Conservation (phyloP, 108 stramenopile species). For the Craspedostauros australis region DNA sequence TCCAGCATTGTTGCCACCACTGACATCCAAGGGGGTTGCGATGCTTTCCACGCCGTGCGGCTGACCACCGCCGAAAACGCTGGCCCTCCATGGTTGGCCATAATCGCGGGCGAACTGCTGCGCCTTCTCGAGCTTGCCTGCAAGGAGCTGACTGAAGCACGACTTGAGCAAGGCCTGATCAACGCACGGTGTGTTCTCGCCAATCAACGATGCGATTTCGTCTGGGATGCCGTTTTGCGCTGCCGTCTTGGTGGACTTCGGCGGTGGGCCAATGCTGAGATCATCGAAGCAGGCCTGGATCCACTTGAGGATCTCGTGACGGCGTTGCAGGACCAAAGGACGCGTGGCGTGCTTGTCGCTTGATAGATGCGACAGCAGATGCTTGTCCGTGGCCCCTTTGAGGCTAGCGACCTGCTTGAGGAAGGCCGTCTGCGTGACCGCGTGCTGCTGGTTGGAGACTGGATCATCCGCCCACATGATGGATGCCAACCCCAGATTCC, state of each 20-base stretch:
- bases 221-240: too few species aligned
- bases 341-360: neutral
- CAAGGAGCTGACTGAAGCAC: conserved; percentile 43
- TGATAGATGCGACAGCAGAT: conserved; percentile 28
- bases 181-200: conserved; percentile 8
- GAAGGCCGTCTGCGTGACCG: neutral
- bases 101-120: conserved; percentile 32
- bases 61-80: conserved; percentile 52
- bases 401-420: conserved; percentile 13
- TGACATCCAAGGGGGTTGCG: too few species aligned
- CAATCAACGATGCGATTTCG: conserved; percentile 6
- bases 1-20: conserved; percentile 6
- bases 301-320: conserved; percentile 45
- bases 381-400: conserved; percentile 27
- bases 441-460: conserved; percentile 13
- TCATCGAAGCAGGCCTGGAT: conserved; percentile 53
- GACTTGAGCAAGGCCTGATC: conserved; percentile 44
- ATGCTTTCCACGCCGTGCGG: conserved; percentile 23
- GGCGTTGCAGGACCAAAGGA: conserved; percentile 31
- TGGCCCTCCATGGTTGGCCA: conserved; percentile 67
- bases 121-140: conserved; percentile 50
- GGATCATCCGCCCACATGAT: conserved; percentile 49
- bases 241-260: neutral
- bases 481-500: conserved; percentile 36
- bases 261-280: neutral